These are phyloP conservation scores for Phoenix dactylifera DNA, from an alignment of 176 grass and related monocot genomes.

Conservation along the genomic window DNA sequence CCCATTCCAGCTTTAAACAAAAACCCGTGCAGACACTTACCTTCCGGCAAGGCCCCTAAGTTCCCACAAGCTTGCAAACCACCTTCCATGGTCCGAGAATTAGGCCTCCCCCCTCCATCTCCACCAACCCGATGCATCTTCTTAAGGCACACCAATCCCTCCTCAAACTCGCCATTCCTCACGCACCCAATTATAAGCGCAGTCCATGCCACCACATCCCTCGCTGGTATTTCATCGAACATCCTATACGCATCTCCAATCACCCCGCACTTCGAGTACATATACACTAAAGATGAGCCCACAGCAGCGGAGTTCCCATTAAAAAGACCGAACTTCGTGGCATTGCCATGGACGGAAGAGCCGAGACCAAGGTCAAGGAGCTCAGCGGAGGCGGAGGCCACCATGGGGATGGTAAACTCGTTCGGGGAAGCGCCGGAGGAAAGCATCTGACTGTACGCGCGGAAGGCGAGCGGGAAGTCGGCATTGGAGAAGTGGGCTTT, in stretches of 20 bases:
- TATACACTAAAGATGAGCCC: conserved; percentile 54
- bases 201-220: conserved; percentile 64
- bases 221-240: conserved; percentile 62
- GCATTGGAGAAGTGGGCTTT: conserved; percentile 35
- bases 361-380: conserved; percentile 29
- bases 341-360: conserved; percentile 40
- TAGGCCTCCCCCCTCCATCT: conserved; percentile 24
- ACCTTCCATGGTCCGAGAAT: conserved; percentile 48
- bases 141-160: conserved; percentile 30
- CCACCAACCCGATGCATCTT: conserved; percentile 24
- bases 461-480: conserved; percentile 27
- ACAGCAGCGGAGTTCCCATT: conserved; percentile 28
- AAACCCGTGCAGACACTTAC: conserved; percentile 53
- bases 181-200: conserved; percentile 55
- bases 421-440: conserved; percentile 32
- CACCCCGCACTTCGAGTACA: conserved; percentile 45
- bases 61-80: conserved; percentile 44
- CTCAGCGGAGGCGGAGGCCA: conserved; percentile 47
- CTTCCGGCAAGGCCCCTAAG: conserved; percentile 27
- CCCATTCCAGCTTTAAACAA: conserved; percentile 28
- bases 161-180: conserved; percentile 27
- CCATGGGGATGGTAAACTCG: conserved; percentile 49
- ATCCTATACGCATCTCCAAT: conserved; percentile 27
- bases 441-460: conserved; percentile 34
- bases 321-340: conserved; percentile 44